Evolutionary conservation across 306 rosid species (phyloP), one percentile per base, ranked within the genome.

Genomic region (Begonia loranthoides): DNA sequence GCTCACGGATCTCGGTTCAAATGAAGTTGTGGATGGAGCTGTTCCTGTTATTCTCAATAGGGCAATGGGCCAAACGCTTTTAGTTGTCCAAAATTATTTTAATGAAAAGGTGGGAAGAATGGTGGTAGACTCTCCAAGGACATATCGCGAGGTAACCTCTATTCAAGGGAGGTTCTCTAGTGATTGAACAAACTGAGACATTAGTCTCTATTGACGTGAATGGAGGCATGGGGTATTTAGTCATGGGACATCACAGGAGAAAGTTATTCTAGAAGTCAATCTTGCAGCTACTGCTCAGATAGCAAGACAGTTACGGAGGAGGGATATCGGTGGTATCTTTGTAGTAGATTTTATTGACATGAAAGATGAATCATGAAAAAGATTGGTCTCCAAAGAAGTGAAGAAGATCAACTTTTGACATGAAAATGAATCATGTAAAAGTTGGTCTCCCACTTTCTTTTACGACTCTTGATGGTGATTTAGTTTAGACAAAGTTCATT

Each of bases 141-240:
- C 95, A 51, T 90, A 79, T 74, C 83, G 85, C 58, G 97, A 82
- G 94, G 97, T 85, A 76, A 59, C 85, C 78, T 49, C 83, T 90
- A 66, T 70, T 71, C 51, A 82, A 90, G 60, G 95, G 95, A 65
- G 97, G 97, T 60, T 90, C 95, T 53, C 68, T 90, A 56, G 75
- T 85, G 62, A 90, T 90, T 52, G 97, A 90, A 65, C 97, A 90
- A 85, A 90, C 97, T 50, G 97, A 85, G 71, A 95, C 97, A 58
- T 64, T 90, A 67, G 97, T 90, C 58, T 90, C 97, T 41, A 78
- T 90, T 45, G 97, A 90, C 59, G 97, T 90, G 51, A 90, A 90
- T 69, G 95, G 95, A 38, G 97, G 97, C 95, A 79, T 70, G 92
- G 84, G 72, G 72, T 90, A 84, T 67, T 90, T 55, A 90, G 87